Evolutionary conservation across 2,329 filamentous ascomycete species (phyloP).

Genomic region (Geosmithia putterillii): DNA sequence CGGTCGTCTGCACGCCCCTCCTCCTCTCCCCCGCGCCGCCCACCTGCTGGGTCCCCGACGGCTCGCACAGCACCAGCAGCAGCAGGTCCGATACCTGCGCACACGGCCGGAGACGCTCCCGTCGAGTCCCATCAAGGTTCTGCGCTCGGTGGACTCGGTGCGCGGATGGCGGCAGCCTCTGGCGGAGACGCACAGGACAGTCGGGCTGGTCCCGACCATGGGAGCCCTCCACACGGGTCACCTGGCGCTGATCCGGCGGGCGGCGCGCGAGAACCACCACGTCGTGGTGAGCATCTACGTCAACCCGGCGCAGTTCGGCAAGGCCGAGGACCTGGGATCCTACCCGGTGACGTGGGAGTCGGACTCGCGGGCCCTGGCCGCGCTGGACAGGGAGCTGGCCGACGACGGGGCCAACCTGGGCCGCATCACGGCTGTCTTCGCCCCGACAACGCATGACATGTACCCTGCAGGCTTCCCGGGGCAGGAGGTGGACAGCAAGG

Average conservation of each 20-base stretch:
- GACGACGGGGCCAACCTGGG: constrained; percentile 47
- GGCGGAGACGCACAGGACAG: constrained; percentile 52
- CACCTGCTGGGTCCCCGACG: no score
- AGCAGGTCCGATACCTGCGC: background rate
- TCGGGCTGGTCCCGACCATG: constrained; percentile 94
- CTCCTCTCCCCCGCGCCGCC: background rate
- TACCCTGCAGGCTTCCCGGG: constrained; percentile 71
- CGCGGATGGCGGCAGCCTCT: constrained; percentile 59
- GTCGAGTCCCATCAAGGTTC: constrained; percentile 51
- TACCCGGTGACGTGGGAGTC: constrained; percentile 85
- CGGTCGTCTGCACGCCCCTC: background rate
- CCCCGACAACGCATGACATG: constrained; percentile 71
- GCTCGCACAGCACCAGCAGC: background rate
- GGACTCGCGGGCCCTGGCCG: constrained; percentile 56
- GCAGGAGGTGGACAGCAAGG: constrained; percentile 62
- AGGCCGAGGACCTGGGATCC: constrained; percentile 73
- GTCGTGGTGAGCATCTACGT: constrained; percentile 90
- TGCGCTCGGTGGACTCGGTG: constrained; percentile 62
- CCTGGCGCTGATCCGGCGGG: constrained; percentile 70
- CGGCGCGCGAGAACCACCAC: constrained; percentile 71
- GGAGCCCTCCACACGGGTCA: constrained; percentile 92
- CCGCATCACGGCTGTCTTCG: constrained; percentile 71
- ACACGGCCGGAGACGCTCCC: constrained; percentile 33
- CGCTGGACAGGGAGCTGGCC: constrained; percentile 63
- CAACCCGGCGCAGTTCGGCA: constrained; percentile 92